These are phyloP conservation scores for Amyloporia xantha DNA, from an alignment of 768 basidiomycete genomes.

Conservation along the genomic window DNA sequence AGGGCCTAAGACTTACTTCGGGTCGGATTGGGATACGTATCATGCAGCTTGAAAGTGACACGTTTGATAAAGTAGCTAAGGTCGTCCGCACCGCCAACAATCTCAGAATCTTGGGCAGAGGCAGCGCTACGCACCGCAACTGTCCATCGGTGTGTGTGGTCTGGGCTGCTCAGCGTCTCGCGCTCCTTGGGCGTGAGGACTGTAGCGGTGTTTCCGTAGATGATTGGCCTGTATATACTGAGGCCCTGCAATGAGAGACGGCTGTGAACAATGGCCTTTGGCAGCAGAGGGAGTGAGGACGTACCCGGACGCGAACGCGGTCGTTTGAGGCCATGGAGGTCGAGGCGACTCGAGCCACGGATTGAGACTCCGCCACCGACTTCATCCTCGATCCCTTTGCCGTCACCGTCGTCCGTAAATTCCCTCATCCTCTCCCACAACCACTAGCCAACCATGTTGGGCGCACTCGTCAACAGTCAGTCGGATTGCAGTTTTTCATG, in stretches of 20 bases:
- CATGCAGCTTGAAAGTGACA: constrained; percentile 96
- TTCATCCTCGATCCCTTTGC: constrained; percentile 2
- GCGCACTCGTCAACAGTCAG: constrained; percentile 62
- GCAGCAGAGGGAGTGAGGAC: constrained; percentile 27
- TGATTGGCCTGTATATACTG: constrained; percentile 82
- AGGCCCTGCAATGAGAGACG: constrained; percentile 54
- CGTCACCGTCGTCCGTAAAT: constrained; percentile 5
- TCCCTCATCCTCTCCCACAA: constrained; percentile 10
- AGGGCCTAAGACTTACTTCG: constrained; percentile 54
- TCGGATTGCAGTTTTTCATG: no score
- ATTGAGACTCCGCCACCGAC: constrained; percentile 28
- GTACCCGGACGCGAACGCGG: constrained; percentile 74
- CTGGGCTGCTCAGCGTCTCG: constrained; percentile 44
- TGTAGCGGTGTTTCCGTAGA: constrained; percentile 91
- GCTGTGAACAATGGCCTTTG: no score
- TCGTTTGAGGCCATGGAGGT: constrained; percentile 49
- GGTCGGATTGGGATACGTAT: constrained; percentile 88
- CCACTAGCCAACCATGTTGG: constrained; percentile 47
- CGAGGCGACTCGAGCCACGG: constrained; percentile 30
- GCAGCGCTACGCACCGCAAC: constrained; percentile 89
- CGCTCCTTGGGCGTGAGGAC: constrained; percentile 72
- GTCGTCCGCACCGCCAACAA: constrained; percentile 88
- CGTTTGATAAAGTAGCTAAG: constrained; percentile 88
- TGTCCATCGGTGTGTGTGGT: constrained; percentile 96
- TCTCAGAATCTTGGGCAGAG: constrained; percentile 61